These are phyloP conservation scores for Parathielavia hyrcaniae DNA, from an alignment of 495 filamentous ascomycete genomes.

Conservation along the genomic window DNA sequence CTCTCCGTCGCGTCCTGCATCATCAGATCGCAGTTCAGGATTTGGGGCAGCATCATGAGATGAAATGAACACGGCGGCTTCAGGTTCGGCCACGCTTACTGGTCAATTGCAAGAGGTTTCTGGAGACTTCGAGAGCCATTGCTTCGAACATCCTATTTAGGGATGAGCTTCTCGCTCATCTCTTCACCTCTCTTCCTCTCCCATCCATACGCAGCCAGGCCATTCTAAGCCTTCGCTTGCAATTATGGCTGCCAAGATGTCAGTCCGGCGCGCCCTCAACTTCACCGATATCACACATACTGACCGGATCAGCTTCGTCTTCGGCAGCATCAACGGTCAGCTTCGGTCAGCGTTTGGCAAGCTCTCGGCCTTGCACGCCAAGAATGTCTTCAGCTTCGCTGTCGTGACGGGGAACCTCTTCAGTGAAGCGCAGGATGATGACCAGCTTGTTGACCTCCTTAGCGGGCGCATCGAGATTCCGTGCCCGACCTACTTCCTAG, in stretches of 20 bases:
- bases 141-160: neutral
- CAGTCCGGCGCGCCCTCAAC: slow-evolving; percentile 15
- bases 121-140: no score
- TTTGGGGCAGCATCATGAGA: neutral
- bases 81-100: neutral
- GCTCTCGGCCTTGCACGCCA: slow-evolving; percentile 66
- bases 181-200: neutral
- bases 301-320: slow-evolving; percentile 60
- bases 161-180: neutral
- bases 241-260: slow-evolving; percentile 33
- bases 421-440: slow-evolving; percentile 47
- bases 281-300: slow-evolving; percentile 19
- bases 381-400: slow-evolving; percentile 79
- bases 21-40: neutral
- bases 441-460: slow-evolving; percentile 58
- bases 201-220: neutral
- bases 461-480: slow-evolving; percentile 64
- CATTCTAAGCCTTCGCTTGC: neutral
- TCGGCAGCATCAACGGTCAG: slow-evolving; percentile 72
- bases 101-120: no score
- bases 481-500: slow-evolving; percentile 78
- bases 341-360: slow-evolving; percentile 69
- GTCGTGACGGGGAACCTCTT: slow-evolving; percentile 84
- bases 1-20: slow-evolving; percentile 7
- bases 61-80: neutral